Evolutionary conservation across 2,329 filamentous ascomycete species (phyloP), one percentile per base, ranked within the genome.

Genomic region (Cladophialophora exuberans): DNA sequence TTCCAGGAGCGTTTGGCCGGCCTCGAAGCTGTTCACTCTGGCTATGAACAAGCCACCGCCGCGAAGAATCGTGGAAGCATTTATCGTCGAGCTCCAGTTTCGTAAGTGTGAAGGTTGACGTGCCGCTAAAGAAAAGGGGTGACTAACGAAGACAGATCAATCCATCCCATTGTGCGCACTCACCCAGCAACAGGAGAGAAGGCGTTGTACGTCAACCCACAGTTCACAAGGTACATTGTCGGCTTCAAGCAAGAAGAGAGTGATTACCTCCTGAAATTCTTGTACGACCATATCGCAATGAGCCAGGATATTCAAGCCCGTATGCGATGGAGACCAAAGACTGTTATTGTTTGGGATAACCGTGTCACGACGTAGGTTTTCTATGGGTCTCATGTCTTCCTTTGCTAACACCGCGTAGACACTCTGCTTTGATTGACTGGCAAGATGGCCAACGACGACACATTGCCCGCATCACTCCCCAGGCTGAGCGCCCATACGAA

Each of bases 1-100:
- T 94, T 96, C 76, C 84, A 84, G 67, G 83, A 90, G 76, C 80
- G 90, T 33, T 76, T 96, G 22, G 90, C 96, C 62, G 90, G 90
- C 0, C 76, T 96, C 42, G 82, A 84, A 66, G 91, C 90, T 1
- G 83, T 89, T 0, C 92, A 96, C 71, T 94, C 89, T 1, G 90
- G 60, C 5, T 60, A 85, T 53, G 90, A 96, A 72, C 91, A 96
- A 74, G 87, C 87, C 26, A 83, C 87, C 38, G 84, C 83, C 22
- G 86, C 87, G 38, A 73, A 80, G 17, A 61, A 74, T 47, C 72
- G 68, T n/a, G 76, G 74, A 26, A 69, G 74, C 22, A 60, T 76
- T 45, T 71, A 76, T 15, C 43, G 63, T 17, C 47, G 62, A 56
- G 74, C 77, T 57, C 67, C 75, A 2, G 71, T 77, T 42, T 70